Base-by-base conservation (phyloP, 1,284 basidiomycete species). In the Heterobasidion occidentale region DNA sequence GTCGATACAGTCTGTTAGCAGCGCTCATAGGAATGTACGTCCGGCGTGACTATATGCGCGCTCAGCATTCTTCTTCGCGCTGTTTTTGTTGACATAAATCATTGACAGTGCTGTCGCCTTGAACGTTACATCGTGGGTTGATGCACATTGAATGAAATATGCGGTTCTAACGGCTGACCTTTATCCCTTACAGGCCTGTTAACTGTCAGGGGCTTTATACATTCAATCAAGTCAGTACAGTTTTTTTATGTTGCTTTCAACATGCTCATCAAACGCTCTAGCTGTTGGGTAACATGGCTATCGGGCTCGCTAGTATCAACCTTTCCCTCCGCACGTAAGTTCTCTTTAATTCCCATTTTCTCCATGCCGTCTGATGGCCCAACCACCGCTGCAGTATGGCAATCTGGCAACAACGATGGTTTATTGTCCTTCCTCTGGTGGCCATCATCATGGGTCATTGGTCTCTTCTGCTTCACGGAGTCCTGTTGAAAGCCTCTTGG, bases 231-330 rank as follows among this genome's bases (percentile, higher is more conserved):
- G 66, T 67, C 56, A 38, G 54, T 48, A 9, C 7, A 35, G 44
- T 35, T 45, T 42, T 38, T 45, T 34, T n/a, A 38, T 12, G 15
- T 15, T 27, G 14, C 36, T 20, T 17, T n/a, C 12, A 42, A 42
- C 38, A 42, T 11, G 11, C 11, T 42, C 38, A 11, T 8, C 12
- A 42, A 11, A 42, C n/a, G 38, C 2, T 42, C n/a, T 56, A 71
- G 71, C 75, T 85, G 56, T 67, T 84, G 54, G 88, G 88, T 11
- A 88, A 88, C 67, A 77, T 83, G 7, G 73, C 88, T 7, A 81
- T 89, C 47, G 88, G 88, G 9, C 73, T 90, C 4, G 86, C 88
- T 8, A 89, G 86, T 64, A 81, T 90, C 64, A 90, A 90, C 64
- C 76, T 90, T n/a, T 88, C 87, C 5, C 75, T 90, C 52, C 74